Percentiles rank a stretch among this genome's conserved stretches.
These are phyloP conservation scores for Oryza coarctata DNA, from an alignment of 176 grass and related monocot species.

Conservation along the genomic window DNA sequence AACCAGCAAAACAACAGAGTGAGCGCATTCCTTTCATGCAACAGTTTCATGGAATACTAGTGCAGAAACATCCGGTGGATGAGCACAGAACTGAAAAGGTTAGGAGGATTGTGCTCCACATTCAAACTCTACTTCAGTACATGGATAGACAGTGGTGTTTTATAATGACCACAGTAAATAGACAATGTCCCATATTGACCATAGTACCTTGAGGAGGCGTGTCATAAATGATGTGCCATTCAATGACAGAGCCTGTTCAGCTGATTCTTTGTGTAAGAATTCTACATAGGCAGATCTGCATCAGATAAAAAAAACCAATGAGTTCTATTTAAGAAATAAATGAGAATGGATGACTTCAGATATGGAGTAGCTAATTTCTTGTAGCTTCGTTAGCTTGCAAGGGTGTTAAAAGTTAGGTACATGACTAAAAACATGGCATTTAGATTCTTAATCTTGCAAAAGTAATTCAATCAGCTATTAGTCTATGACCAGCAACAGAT, in stretches of 20 bases:
- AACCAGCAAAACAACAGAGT: background rate
- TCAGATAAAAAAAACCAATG: conserved; percentile 14
- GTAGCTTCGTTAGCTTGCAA: conserved; percentile 24
- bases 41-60: background rate
- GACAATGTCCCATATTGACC: background rate
- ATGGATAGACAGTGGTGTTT: background rate
- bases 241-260: conserved; percentile 77
- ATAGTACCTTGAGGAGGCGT: conserved; percentile 81
- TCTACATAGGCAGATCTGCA: conserved; percentile 82
- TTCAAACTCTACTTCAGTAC: conserved; percentile 4
- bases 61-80: background rate
- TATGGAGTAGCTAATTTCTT: background rate
- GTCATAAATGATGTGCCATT: conserved; percentile 99
- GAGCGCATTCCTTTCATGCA: background rate
- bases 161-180: background rate
- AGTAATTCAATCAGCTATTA: background rate
- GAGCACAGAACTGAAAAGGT: background rate
- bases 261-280: conserved; percentile 88
- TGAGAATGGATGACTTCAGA: background rate
- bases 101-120: background rate
- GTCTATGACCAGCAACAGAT: background rate
- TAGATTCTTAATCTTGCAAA: conserved; percentile 16
- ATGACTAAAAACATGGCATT: background rate
- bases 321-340: too few relatives aligned
- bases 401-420: background rate